Evolutionary conservation across 306 rosid genomes (phyloP).

Genomic region (Erythrophleum fordii): DNA sequence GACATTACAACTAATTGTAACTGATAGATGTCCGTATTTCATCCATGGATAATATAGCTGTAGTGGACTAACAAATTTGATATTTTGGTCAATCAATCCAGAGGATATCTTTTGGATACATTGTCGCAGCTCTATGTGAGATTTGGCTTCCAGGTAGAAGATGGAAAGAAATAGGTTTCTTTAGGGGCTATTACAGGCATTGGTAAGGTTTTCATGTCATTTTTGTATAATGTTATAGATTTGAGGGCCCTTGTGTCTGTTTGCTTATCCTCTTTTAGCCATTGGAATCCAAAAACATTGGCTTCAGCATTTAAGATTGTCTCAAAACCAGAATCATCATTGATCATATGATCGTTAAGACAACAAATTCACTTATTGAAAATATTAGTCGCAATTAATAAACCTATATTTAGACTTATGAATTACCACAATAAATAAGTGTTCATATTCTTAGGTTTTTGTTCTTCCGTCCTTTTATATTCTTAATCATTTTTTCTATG

Average conservation of each 20-base stretch:
- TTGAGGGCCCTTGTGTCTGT: neutral
- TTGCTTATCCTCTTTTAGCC: neutral
- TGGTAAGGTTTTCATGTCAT: constrained; percentile 53
- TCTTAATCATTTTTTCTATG: constrained; percentile 32
- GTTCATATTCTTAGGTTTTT: constrained; percentile 11
- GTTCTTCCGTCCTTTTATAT: constrained; percentile 8
- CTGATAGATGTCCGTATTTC: neutral
- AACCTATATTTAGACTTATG: neutral
- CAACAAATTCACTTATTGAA: constrained; percentile 15
- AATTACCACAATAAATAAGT: neutral
- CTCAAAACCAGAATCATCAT: constrained; percentile 22
- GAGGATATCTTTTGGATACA: constrained; percentile 89
- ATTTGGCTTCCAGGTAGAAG: constrained; percentile 70
- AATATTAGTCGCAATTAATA: neutral
- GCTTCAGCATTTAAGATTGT: neutral
- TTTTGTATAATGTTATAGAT: neutral
- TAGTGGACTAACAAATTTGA: constrained; percentile 8
- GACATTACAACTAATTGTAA: neutral
- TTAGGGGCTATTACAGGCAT: constrained; percentile 63
- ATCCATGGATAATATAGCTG: neutral
- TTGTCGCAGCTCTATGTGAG: constrained; percentile 79
- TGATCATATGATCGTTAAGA: neutral
- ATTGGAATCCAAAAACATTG: neutral
- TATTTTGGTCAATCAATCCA: constrained; percentile 44
- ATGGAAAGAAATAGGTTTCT: constrained; percentile 46